Percentiles rank a stretch among this genome's conserved stretches.
Evolutionary conservation across 345 rosid species (phyloP).

Genomic region (Hibiscus tridactylites): DNA sequence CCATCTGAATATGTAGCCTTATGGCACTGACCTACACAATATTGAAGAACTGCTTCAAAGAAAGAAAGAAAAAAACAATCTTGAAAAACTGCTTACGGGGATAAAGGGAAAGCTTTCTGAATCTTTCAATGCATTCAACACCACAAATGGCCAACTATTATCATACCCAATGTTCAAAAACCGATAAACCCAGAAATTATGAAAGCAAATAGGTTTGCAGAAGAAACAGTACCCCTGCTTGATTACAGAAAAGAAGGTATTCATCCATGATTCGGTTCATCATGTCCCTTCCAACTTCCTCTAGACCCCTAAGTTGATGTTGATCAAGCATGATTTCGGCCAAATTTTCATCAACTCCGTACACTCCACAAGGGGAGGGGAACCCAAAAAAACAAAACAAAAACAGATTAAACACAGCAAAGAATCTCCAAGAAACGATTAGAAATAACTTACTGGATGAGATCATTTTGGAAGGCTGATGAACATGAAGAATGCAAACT

Average conservation of each 20-base stretch:
- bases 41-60: neutral
- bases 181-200: neutral
- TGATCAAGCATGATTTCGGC: neutral
- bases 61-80: neutral
- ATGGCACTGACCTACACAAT: constrained; percentile 34
- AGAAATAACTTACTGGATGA: constrained; percentile 10
- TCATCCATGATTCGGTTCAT: constrained; percentile 22
- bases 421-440: neutral
- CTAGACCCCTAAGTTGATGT: neutral
- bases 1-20: constrained; percentile 36
- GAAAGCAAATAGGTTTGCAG: neutral
- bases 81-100: neutral
- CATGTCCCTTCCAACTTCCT: constrained; percentile 17
- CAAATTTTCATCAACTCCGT: neutral
- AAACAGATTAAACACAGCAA: neutral
- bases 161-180: no score
- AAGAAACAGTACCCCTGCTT: constrained; percentile 19
- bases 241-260: constrained; percentile 22
- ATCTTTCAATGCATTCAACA: neutral
- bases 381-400: neutral
- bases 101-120: neutral
- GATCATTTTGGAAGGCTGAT: constrained; percentile 27
- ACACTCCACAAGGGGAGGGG: neutral
- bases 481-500: constrained; percentile 41
- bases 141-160: neutral